A percentile compares a stretch with the other conserved stretches of the same genome.
Conservation (phyloP, 176 grass and related monocot genomes). For the Aegilops longissima region DNA sequence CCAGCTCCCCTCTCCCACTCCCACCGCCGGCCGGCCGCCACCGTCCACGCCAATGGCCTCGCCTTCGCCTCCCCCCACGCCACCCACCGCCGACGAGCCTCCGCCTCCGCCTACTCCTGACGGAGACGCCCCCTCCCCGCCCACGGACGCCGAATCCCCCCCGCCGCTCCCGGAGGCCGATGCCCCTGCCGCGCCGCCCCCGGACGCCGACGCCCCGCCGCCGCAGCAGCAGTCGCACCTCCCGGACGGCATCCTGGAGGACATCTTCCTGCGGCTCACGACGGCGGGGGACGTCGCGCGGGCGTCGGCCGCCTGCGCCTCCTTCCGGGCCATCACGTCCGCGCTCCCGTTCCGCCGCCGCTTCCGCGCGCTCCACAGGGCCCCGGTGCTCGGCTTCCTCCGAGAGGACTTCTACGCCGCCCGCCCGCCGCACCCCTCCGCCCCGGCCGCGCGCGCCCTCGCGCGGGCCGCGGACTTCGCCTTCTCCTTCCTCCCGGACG, state of each 20-base stretch:
- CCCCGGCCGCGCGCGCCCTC: not conserved
- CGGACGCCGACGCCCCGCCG: not conserved
- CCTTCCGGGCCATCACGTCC: not conserved
- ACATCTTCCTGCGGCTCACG: not conserved
- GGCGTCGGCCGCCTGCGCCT: not conserved
- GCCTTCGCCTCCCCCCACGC: too few species aligned
- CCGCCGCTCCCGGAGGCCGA: not conserved
- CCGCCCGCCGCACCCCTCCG: not conserved
- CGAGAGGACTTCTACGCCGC: not conserved
- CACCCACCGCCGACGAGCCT: too few species aligned
- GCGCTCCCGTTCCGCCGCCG: not conserved
- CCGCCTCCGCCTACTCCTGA: too few species aligned
- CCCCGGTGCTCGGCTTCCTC: not conserved
- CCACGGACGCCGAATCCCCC: not conserved
- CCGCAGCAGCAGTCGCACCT: not conserved
- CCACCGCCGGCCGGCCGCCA: too few species aligned
- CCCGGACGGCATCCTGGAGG: constrained; percentile 1
- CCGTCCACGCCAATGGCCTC: too few species aligned
- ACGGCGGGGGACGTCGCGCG: not conserved
- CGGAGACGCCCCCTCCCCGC: not conserved
- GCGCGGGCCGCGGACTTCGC: not conserved
- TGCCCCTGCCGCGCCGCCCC: not conserved
- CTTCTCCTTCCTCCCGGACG: constrained; percentile 9
- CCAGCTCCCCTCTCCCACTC: too few species aligned
- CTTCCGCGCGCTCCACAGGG: not conserved